Evolutionary conservation across 2,329 filamentous ascomycete species (phyloP).

Genomic region (Fusarium sp.): DNA sequence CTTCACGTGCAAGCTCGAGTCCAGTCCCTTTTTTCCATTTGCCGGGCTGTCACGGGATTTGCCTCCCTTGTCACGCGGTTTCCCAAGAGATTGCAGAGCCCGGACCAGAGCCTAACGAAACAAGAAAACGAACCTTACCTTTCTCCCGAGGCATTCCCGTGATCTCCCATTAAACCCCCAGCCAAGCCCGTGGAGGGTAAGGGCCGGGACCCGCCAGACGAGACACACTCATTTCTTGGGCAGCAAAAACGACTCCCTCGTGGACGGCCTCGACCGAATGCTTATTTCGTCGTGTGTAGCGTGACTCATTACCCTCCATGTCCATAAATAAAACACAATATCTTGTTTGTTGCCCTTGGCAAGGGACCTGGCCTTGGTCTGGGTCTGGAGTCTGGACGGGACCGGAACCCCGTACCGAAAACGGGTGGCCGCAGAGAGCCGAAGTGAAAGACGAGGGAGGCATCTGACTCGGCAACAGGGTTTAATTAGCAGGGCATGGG

Average conservation of each 20-base stretch:
- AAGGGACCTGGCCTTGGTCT: constrained; percentile 22
- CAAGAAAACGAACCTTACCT: constrained; percentile 7
- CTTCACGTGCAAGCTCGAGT: constrained; percentile 7
- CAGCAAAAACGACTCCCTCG: constrained; percentile 3
- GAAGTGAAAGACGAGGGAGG: constrained; percentile 26
- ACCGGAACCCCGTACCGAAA: constrained; percentile 30
- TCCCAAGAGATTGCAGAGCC: constrained; percentile 14
- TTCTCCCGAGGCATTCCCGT: constrained; percentile 30
- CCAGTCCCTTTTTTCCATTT: neutral
- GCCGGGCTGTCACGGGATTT: constrained; percentile 15
- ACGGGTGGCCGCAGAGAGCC: constrained; percentile 34
- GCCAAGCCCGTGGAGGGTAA: constrained; percentile 1
- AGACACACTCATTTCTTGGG: constrained; percentile 7
- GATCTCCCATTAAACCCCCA: constrained; percentile 6
- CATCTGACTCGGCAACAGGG: constrained; percentile 45
- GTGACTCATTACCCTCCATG: constrained; percentile 30
- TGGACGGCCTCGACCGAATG: constrained; percentile 1
- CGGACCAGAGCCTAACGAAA: constrained; percentile 5
- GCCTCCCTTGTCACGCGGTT: constrained; percentile 22
- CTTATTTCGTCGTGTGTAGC: constrained; percentile 16
- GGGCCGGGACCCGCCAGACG: neutral
- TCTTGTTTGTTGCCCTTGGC: constrained; percentile 6
- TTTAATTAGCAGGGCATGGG: constrained; percentile 39
- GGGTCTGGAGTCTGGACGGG: constrained; percentile 15
- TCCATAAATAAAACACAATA: constrained; percentile 15